Base-by-base conservation (phyloP, 352 stramenopile species). In the Globisporangium viniferum region DNA sequence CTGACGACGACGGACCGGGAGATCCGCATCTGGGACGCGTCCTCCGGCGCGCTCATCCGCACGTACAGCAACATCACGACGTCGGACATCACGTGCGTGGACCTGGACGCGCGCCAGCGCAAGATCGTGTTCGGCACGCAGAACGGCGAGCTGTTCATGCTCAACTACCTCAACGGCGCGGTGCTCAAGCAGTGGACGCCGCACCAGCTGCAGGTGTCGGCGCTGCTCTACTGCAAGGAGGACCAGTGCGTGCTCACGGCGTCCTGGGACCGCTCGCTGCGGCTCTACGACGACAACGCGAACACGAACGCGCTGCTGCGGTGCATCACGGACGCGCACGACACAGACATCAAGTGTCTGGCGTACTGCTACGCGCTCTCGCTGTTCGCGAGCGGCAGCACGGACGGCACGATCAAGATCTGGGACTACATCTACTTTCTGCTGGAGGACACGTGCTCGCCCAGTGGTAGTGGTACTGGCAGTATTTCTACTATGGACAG, bases 391-490 rank as follows among this genome's bases (percentile, higher is more conserved):
- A 93, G 81, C 15, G 86, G 81, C 18, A 79, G 80, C 14, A 80
- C 76, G 0, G 84, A 93, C 35, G 84, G 83, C 10, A 48, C 58
- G 12, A 87, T 94, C 61, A 92, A 94, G 64, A 82, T 94, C n/a
- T 94, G 86, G 86, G 86, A 94, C 71, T 93, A 93, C 56, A 80
- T 94, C 58, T 94, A 90, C 59, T 94, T 94, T 48, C 67, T 94
- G 18, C 78, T 93, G 0, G 86, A 94, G 55, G 82, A 93, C 35
- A 78, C 69, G 24, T 89, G 83, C 55, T 70, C 57, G 0, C 59
- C 71, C 29, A 64, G 66, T 44, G 29, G 54, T 2, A 27, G 18
- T 44, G 18, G 29, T 14, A 7, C 10, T n/a, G 20, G 22, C 20
- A n/a, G 2, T n/a, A 22, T 18, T 24, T n/a, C 41, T 48, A 48